Conservation (phyloP, 352 stramenopile species). For the Elongisporangium anandrum region DNA sequence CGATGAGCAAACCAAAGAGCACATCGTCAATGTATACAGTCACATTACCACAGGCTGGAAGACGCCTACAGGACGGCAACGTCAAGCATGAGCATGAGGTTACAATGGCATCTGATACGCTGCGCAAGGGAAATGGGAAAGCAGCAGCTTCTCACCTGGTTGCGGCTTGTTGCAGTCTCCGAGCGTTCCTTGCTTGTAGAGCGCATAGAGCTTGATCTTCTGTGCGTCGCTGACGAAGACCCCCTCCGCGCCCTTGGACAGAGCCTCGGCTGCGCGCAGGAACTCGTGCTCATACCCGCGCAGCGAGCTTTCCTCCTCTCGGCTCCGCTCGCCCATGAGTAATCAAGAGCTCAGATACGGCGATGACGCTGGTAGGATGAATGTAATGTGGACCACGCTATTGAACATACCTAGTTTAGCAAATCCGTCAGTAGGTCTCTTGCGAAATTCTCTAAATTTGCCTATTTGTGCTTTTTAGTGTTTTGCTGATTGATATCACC, state of each 20-base stretch:
- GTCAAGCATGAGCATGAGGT: not conserved
- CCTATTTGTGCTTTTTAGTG: too few species aligned
- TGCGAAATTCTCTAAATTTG: too few species aligned
- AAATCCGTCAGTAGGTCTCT: too few species aligned
- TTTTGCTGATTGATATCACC: too few species aligned
- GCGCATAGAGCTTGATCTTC: conserved; percentile 72
- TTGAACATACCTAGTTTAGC: too few species aligned
- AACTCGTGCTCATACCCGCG: conserved; percentile 42
- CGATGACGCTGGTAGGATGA: not conserved
- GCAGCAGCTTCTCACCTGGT: conserved; percentile 26
- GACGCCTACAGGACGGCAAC: conserved; percentile 11
- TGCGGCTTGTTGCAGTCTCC: conserved; percentile 53
- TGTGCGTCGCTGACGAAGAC: conserved; percentile 51
- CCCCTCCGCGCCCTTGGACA: conserved; percentile 18
- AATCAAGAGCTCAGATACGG: not conserved
- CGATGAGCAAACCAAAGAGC: not conserved
- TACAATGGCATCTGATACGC: too few species aligned
- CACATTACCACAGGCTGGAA: conserved; percentile 44
- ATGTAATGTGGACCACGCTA: not conserved
- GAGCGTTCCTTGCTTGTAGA: conserved; percentile 76
- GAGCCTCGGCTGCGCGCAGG: conserved; percentile 35
- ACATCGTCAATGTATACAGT: not conserved
- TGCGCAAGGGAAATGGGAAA: too few species aligned
- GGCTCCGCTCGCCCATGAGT: conserved; percentile 9
- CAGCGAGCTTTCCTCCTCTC: conserved; percentile 44